These are phyloP conservation scores for Vitis hybrid DNA, from an alignment of 177 flowering plant genomes.

Conservation along the genomic window DNA sequence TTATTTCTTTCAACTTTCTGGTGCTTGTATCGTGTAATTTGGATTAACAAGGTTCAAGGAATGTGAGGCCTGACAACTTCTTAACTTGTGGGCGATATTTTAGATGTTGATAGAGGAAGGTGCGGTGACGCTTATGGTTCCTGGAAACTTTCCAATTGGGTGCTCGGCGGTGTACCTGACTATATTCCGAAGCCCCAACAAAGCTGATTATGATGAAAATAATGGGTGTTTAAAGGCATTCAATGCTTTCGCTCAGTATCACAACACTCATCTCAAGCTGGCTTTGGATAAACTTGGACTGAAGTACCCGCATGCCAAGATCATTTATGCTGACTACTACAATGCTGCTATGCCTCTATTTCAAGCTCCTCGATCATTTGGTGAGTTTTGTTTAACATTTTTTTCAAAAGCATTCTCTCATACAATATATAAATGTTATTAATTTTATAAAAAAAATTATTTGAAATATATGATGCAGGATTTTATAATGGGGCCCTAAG, in stretches of 20 bases:
- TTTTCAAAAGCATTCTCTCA: neutral
- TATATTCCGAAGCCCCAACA: slow-evolving; percentile 25
- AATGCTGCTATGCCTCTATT: slow-evolving; percentile 36
- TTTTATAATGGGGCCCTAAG: slow-evolving; percentile 26
- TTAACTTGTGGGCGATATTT: neutral
- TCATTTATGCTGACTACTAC: slow-evolving; percentile 68
- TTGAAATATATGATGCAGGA: slow-evolving; percentile 26
- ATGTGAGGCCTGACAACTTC: too few relatives aligned
- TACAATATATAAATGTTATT: too few relatives aligned
- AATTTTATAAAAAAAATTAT: too few relatives aligned
- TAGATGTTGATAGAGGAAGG: slow-evolving; percentile 62
- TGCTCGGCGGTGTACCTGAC: slow-evolving; percentile 49
- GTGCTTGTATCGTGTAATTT: too few relatives aligned
- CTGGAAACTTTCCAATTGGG: slow-evolving; percentile 68
- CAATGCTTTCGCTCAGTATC: slow-evolving; percentile 46
- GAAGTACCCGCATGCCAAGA: slow-evolving; percentile 45
- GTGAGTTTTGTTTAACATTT: slow-evolving; percentile 16
- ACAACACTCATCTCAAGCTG: slow-evolving; percentile 40
- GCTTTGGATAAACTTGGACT: slow-evolving; percentile 32
- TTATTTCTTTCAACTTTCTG: neutral
- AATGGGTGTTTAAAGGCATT: slow-evolving; percentile 45
- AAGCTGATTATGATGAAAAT: slow-evolving; percentile 35
- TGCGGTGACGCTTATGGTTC: slow-evolving; percentile 54
- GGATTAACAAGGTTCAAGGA: too few relatives aligned
- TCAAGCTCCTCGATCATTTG: slow-evolving; percentile 35